A percentile compares a stretch with the other conserved stretches of the same genome.
phyloP scores from a whole-genome alignment of 352 stramenopile species.

The Pythium scleroteichum region DNA sequence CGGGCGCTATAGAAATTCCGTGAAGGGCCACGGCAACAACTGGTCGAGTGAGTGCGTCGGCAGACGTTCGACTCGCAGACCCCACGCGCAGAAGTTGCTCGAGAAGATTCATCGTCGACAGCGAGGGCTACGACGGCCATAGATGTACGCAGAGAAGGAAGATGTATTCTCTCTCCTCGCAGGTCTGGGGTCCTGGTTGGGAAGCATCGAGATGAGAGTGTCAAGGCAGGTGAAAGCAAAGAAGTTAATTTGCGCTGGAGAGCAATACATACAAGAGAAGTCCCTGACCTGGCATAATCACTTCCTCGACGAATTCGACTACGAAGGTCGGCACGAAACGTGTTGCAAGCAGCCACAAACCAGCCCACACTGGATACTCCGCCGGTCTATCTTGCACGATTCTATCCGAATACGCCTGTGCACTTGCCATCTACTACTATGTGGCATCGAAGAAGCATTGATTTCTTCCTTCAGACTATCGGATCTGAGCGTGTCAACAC shows the following conservation, averaged over 20 bases:
- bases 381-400: no score
- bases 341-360: background rate
- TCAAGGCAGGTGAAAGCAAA: no score
- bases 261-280: background rate
- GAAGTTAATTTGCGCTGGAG: conserved; percentile 15
- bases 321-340: conserved; percentile 14
- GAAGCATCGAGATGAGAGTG: conserved; percentile 30
- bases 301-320: background rate
- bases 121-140: conserved; percentile 20
- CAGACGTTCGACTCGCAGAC: conserved; percentile 28
- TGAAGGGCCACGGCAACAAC: conserved; percentile 24
- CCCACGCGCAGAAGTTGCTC: conserved; percentile 32
- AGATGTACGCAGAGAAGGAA: conserved; percentile 8
- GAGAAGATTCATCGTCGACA: conserved; percentile 27
- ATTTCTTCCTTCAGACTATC: conserved; percentile 26
- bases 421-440: conserved; percentile 26
- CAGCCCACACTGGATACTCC: no score
- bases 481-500: background rate
- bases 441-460: conserved; percentile 32
- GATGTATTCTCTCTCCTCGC: no score
- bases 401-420: no score
- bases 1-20: conserved; percentile 31
- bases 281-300: conserved; percentile 1
- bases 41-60: conserved; percentile 23
- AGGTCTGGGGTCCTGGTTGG: no score